A percentile compares a stretch with the other conserved stretches of the same genome.
Conservation (phyloP, 441 rosid species). For the Pelargonium myrrhifolium region DNA sequence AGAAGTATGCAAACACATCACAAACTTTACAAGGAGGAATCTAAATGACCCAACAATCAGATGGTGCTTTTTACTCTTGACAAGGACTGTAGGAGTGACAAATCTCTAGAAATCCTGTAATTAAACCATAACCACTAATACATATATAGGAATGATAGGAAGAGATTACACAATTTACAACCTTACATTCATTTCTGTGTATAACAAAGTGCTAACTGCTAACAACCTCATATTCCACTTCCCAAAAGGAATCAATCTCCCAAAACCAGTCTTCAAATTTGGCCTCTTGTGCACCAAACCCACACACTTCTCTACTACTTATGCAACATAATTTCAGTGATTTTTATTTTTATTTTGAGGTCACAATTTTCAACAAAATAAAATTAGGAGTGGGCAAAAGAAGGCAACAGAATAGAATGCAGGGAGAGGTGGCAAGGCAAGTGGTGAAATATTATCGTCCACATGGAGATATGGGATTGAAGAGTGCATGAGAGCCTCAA, state of each 20-base stretch:
- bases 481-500: not conserved
- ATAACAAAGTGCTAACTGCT: not conserved
- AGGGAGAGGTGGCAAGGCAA: not conserved
- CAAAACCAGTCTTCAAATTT: not conserved
- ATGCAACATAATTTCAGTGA: no score
- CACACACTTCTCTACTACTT: no score
- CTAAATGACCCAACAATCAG: not conserved
- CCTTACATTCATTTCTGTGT: not conserved
- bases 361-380: no score
- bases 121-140: not conserved
- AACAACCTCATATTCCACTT: not conserved
- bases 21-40: constrained; percentile 3
- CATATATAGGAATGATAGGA: not conserved
- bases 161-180: not conserved
- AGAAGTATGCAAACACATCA: not conserved
- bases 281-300: not conserved
- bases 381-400: no score
- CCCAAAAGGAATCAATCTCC: not conserved
- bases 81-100: not conserved
- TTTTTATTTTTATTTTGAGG: no score
- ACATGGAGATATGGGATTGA: not conserved
- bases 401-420: no score
- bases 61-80: not conserved
- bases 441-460: not conserved
- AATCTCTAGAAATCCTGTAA: no score